phyloP scores from a whole-genome alignment of 768 basidiomycete genomes.

The Serendipita sp. region DNA sequence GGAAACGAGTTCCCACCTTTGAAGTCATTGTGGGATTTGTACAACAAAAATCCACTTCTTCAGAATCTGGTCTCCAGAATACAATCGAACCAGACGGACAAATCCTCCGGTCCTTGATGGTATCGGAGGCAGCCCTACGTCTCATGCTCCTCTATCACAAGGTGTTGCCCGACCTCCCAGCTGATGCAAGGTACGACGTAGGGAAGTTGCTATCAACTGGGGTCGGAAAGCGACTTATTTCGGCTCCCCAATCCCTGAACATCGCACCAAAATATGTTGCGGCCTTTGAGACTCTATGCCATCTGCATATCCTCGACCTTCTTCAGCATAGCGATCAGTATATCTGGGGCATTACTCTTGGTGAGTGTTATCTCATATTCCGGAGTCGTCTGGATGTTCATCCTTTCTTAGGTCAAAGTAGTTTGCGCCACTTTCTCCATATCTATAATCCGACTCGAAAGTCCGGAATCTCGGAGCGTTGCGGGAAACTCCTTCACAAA shows the following conservation, averaged over 20 bases:
- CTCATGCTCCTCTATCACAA: slow-evolving; percentile 76
- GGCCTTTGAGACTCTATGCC: slow-evolving; percentile 41
- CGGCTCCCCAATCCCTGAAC: slow-evolving; percentile 12
- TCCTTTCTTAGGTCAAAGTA: slow-evolving; percentile 38
- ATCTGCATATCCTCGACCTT: slow-evolving; percentile 63
- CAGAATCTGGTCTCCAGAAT: slow-evolving; percentile 14
- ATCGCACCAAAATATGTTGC: slow-evolving; percentile 19
- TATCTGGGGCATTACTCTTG: slow-evolving; percentile 56
- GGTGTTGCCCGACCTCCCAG: slow-evolving; percentile 54
- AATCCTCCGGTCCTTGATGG: slow-evolving; percentile 26
- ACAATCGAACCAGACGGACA: background rate
- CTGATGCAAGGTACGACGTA: slow-evolving; percentile 72
- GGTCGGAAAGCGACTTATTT: slow-evolving; percentile 15
- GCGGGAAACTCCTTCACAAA: slow-evolving; percentile 41
- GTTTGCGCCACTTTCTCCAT: slow-evolving; percentile 57
- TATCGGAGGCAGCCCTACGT: slow-evolving; percentile 67
- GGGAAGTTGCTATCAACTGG: slow-evolving; percentile 56
- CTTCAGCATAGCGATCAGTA: slow-evolving; percentile 70
- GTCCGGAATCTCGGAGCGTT: slow-evolving; percentile 33
- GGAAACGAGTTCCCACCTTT: slow-evolving; percentile 70
- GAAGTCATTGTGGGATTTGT: slow-evolving; percentile 74
- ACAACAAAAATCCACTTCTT: slow-evolving; percentile 28
- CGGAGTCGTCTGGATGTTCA: no score
- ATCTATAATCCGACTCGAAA: slow-evolving; percentile 36
- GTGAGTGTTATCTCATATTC: no score